Percentiles rank a stretch among this genome's conserved stretches.
Evolutionary conservation across 108 stramenopile genomes (phyloP).

Genomic region (Phaeodactylum tricornutum): DNA sequence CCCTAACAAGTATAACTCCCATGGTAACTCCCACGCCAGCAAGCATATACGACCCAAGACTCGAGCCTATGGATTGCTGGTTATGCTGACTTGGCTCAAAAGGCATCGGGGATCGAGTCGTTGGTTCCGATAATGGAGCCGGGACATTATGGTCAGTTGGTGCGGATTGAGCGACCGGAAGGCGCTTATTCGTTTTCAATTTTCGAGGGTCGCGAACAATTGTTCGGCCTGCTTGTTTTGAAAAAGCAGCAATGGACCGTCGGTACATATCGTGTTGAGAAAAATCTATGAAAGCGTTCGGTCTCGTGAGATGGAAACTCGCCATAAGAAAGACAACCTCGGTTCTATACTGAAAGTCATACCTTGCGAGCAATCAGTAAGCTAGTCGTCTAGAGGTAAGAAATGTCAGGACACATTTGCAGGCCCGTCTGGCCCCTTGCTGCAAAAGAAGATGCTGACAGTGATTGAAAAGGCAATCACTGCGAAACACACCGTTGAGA

Average conservation of each 20-base stretch:
- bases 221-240: conserved; percentile 25
- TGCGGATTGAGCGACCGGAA: conserved; percentile 3
- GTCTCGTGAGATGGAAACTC: too few species aligned
- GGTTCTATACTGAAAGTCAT: too few species aligned
- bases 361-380: too few species aligned
- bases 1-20: conserved; percentile 57
- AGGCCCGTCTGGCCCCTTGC: too few species aligned
- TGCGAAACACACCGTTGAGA: too few species aligned
- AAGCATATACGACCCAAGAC: conserved; percentile 53
- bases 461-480: too few species aligned
- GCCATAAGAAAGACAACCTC: too few species aligned
- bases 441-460: too few species aligned
- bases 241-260: conserved; percentile 5
- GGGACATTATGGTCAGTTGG: neutral
- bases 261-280: too few species aligned
- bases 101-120: conserved; percentile 17
- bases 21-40: conserved; percentile 66
- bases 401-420: too few species aligned
- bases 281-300: too few species aligned
- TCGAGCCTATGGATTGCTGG: conserved; percentile 48
- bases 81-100: conserved; percentile 41
- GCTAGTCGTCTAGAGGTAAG: too few species aligned
- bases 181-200: conserved; percentile 6
- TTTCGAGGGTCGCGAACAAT: conserved; percentile 57
- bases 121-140: conserved; percentile 13